Conservation (phyloP, 805 yeast genomes). For the Spencermartinsiella europaea region DNA sequence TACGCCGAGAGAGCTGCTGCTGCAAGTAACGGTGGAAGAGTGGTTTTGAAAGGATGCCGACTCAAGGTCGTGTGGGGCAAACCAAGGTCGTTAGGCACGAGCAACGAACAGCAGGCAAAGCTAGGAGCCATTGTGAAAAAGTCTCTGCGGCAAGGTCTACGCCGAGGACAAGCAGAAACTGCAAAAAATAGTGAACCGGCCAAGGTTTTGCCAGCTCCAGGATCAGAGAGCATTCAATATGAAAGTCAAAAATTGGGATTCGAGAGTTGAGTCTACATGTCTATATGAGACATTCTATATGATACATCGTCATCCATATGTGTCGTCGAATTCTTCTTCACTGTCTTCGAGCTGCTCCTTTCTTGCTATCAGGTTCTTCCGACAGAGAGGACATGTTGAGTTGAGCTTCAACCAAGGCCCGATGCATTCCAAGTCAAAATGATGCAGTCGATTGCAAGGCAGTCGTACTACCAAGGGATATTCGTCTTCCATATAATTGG, state of each 20-base stretch:
- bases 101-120: constrained; percentile 20
- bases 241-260: neutral
- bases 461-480: constrained; percentile 76
- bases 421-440: constrained; percentile 84
- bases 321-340: constrained; percentile 64
- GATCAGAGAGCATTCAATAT: neutral
- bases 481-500: constrained; percentile 60
- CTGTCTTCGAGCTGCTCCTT: constrained; percentile 37
- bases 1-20: constrained; percentile 45
- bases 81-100: constrained; percentile 23
- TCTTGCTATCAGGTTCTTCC: constrained; percentile 60
- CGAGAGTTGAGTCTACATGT: neutral
- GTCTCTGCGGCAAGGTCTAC: constrained; percentile 10
- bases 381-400: constrained; percentile 73
- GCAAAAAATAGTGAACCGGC: neutral
- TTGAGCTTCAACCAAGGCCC: constrained; percentile 76
- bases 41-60: constrained; percentile 28
- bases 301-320: constrained; percentile 57
- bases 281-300: neutral
- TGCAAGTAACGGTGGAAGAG: constrained; percentile 17
- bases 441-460: constrained; percentile 63
- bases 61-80: constrained; percentile 30
- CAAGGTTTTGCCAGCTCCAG: neutral
- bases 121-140: constrained; percentile 22
- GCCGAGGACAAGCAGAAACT: neutral